Conservation (phyloP, 768 basidiomycete genomes). For the Imleria badia region DNA sequence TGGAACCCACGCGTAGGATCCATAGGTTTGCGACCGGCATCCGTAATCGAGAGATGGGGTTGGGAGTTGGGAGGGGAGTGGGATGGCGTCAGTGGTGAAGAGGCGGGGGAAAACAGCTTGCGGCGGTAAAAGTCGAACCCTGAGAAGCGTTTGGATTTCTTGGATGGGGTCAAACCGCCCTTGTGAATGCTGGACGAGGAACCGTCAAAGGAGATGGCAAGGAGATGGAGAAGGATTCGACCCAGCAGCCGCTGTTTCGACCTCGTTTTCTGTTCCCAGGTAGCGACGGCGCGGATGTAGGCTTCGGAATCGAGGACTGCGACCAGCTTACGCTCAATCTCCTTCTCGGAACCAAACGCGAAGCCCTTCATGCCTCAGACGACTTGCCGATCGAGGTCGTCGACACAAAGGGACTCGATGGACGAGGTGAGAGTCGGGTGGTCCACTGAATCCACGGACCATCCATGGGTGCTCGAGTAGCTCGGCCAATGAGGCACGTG, state of each 20-base stretch:
- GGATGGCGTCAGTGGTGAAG: slow-evolving; percentile 50
- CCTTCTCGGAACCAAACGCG: slow-evolving; percentile 89
- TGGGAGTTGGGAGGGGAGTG: slow-evolving; percentile 63
- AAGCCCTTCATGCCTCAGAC: slow-evolving; percentile 93
- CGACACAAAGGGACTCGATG: slow-evolving; percentile 85
- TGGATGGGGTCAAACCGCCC: slow-evolving; percentile 43
- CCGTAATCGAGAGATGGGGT: slow-evolving; percentile 51
- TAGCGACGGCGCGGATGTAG: slow-evolving; percentile 69
- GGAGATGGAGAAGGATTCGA: slow-evolving; percentile 60
- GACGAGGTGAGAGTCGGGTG: slow-evolving; percentile 83
- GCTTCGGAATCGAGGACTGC: slow-evolving; percentile 74
- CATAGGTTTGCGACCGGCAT: slow-evolving; percentile 48
- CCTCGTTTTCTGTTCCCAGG: slow-evolving; percentile 77
- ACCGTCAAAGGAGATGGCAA: slow-evolving; percentile 61
- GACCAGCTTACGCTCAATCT: slow-evolving; percentile 73
- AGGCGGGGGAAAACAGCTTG: slow-evolving; percentile 70
- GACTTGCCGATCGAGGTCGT: slow-evolving; percentile 86
- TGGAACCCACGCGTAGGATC: slow-evolving; percentile 95
- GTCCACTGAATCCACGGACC: slow-evolving; percentile 77
- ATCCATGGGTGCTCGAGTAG: slow-evolving; percentile 92
- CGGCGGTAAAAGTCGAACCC: slow-evolving; percentile 93
- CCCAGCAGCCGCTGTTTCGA: slow-evolving; percentile 48
- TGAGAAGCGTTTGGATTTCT: slow-evolving; percentile 85
- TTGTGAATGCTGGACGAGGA: slow-evolving; percentile 44
- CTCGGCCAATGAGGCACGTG: slow-evolving; percentile 80